These are phyloP conservation scores for Tricholomella constricta DNA, from an alignment of 768 basidiomycete species.

Conservation along the genomic window DNA sequence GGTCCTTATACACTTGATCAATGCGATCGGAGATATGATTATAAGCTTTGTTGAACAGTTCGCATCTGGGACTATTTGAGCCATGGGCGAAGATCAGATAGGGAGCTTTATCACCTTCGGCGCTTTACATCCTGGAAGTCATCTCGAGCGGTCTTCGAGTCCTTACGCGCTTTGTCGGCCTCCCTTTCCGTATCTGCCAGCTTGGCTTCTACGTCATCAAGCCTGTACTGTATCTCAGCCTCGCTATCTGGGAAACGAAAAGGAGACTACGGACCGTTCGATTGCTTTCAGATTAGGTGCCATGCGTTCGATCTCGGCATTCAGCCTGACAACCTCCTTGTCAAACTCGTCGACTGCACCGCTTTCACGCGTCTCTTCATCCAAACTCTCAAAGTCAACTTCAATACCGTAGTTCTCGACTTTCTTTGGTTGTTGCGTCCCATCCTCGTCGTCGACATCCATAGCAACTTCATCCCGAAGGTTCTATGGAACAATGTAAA, in stretches of 20 bases:
- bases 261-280: conserved; percentile 60
- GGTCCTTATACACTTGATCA: conserved; percentile 95
- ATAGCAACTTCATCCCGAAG: conserved; percentile 85
- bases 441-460: conserved; percentile 90
- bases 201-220: conserved; percentile 84
- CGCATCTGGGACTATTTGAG: conserved; percentile 41
- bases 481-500: conserved; percentile 47
- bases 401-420: conserved; percentile 88
- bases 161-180: conserved; percentile 88
- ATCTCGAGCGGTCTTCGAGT: conserved; percentile 88
- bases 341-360: conserved; percentile 74
- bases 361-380: conserved; percentile 75
- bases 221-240: conserved; percentile 38
- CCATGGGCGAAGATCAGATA: not conserved
- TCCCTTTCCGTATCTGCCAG: conserved; percentile 89
- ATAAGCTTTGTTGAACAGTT: conserved; percentile 95
- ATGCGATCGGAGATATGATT: conserved; percentile 94
- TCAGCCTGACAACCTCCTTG: conserved; percentile 66
- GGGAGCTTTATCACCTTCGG: conserved; percentile 50
- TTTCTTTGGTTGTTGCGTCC: conserved; percentile 68
- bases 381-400: conserved; percentile 76
- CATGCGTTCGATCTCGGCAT: conserved; percentile 86
- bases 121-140: conserved; percentile 88
- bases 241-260: not conserved
- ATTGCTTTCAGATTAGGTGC: conserved; percentile 97